Base-by-base conservation (phyloP, 2,329 filamentous ascomycete genomes). In the Penicillium thymicola region DNA sequence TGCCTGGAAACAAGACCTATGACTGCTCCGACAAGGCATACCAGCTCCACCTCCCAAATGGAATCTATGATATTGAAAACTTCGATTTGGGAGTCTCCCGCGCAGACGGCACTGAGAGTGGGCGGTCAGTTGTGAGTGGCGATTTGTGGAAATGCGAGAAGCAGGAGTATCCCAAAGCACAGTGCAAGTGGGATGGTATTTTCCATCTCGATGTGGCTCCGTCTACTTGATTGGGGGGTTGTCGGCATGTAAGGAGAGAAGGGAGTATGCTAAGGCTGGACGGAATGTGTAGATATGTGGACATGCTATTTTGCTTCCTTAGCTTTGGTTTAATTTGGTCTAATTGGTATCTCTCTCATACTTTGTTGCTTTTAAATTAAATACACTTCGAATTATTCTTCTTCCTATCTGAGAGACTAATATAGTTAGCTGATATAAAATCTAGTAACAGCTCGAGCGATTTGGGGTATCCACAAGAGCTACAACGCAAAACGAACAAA, bases 31-130 rank as follows among this genome's bases (percentile, higher is more conserved):
- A 62, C 23, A 46, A 44, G 10, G 37, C 52, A 3, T 64, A 64
- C 34, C 54, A 57, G 32, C 32, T 64, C 11, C 53, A 55, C 10
- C 58, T 64, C 36, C 53, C 58, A 4, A 48, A 56, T 10, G 61
- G 61, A 34, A 56, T 64, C 28, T 59, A 55, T n/a, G 55, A 59
- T 21, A 53, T 64, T n/a, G 59, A 62, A n/a, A 43, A 62, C 8
- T 53, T 64, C 34, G 45, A 54, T 14, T 27, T 64, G 1, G 44
- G 51, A 16, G 54, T 64, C 25, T 54, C 54, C 32, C 55, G 60
- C n/a, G 5, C 49, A 2, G 54, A 61, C 45, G 58, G 56, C 11
- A 56, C 58, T 23, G 38, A 47, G 14, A 41, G 37, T 34, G 58
- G 60, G 9, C 44, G 49, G 10, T 42, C 49, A 11, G 37, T 25